These are phyloP conservation scores for Canavalia ensiformis DNA, from an alignment of 306 rosid species.

Conservation along the genomic window DNA sequence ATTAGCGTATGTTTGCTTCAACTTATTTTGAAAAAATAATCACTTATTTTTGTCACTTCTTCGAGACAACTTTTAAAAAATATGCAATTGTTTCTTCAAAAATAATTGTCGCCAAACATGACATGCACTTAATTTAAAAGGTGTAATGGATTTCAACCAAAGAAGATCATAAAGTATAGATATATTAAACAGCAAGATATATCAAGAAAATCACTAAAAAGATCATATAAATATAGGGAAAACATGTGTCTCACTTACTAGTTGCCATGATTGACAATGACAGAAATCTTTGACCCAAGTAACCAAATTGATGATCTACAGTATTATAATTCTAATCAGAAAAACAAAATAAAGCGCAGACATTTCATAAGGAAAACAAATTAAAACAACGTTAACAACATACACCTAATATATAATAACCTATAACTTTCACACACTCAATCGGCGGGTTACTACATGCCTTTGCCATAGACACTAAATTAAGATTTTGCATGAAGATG, in stretches of 20 bases:
- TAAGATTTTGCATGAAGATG: background rate
- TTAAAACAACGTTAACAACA: constrained; percentile 11
- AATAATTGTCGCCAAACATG: too few relatives aligned
- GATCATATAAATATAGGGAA: constrained; percentile 10
- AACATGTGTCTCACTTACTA: constrained; percentile 54
- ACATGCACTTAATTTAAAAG: too few relatives aligned
- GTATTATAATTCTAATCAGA: constrained; percentile 26
- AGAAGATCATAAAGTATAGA: constrained; percentile 12
- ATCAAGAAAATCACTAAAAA: background rate
- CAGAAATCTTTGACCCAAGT: constrained; percentile 42
- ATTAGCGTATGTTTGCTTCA: background rate
- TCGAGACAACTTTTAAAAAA: too few relatives aligned
- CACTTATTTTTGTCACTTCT: too few relatives aligned
- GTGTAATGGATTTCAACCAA: background rate
- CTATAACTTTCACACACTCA: background rate
- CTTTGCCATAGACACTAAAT: constrained; percentile 22
- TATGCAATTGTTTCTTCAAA: too few relatives aligned
- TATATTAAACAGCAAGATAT: background rate
- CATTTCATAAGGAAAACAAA: constrained; percentile 2
- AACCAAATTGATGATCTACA: constrained; percentile 45
- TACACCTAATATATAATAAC: background rate
- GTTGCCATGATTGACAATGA: constrained; percentile 58
- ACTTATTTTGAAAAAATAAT: too few relatives aligned
- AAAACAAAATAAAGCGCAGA: constrained; percentile 26
- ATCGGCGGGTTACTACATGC: background rate